Evolutionary conservation across 192 early-diverging fungal species (phyloP).

Genomic region (Linnemannia schmuckeri): DNA sequence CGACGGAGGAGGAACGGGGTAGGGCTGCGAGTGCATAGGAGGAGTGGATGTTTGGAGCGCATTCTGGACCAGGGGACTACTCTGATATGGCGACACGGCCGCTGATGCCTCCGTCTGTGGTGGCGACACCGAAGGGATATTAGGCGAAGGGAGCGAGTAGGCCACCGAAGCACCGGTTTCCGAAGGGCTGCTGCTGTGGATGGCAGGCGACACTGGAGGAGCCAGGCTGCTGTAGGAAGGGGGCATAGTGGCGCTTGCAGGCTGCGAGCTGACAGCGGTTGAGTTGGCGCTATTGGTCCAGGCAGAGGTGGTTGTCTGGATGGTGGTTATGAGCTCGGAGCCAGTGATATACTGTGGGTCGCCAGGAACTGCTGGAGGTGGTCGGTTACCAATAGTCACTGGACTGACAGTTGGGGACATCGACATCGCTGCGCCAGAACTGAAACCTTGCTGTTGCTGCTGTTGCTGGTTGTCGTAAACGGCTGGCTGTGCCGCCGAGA

Average conservation of each 20-base stretch:
- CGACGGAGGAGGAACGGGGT: background rate
- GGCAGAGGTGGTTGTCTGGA: background rate
- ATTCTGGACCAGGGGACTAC: constrained; percentile 20
- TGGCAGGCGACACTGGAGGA: background rate
- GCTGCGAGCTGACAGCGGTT: background rate
- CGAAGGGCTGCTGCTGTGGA: constrained; percentile 4
- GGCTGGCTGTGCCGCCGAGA: background rate
- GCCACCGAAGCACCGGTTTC: background rate
- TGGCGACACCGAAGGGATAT: background rate
- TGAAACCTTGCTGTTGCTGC: background rate
- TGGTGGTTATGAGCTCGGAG: background rate
- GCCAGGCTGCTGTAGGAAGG: constrained; percentile 18
- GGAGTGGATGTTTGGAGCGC: background rate
- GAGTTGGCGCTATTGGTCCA: background rate
- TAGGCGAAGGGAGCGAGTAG: constrained; percentile 21
- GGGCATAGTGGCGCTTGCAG: background rate
- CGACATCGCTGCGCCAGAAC: background rate
- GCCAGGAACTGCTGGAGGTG: background rate
- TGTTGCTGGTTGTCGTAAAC: constrained; percentile 2
- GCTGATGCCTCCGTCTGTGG: background rate
- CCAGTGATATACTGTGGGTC: constrained; percentile 1
- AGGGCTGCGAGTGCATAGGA: background rate
- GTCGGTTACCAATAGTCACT: background rate
- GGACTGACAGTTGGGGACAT: background rate
- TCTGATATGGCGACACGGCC: constrained; percentile 7